These are phyloP conservation scores for Saprolegnia diclina DNA, from an alignment of 352 stramenopile species.

Conservation along the genomic window DNA sequence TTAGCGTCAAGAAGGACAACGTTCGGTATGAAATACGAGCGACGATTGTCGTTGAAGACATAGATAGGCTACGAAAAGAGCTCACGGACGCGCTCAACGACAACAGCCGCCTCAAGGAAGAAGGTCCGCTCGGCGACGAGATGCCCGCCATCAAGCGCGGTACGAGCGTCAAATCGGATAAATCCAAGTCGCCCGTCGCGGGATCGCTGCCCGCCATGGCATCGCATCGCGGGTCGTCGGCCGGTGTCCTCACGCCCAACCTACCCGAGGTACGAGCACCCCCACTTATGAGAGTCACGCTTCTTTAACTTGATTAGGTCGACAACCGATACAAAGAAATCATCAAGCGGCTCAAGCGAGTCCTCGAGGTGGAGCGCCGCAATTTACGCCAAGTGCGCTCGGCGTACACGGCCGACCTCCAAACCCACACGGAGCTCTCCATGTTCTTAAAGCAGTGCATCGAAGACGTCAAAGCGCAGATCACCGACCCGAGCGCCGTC, in stretches of 20 bases:
- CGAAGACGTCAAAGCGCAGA: slow-evolving; percentile 70
- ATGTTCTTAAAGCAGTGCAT: slow-evolving; percentile 73
- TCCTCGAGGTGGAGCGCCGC: slow-evolving; percentile 80
- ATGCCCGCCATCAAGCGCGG: slow-evolving; percentile 1
- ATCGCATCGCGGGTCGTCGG: slow-evolving; percentile 31
- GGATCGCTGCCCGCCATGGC: background rate
- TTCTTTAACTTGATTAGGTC: too few species aligned
- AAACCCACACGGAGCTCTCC: slow-evolving; percentile 77
- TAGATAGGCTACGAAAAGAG: slow-evolving; percentile 24
- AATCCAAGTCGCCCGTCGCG: background rate
- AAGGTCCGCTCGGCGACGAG: background rate
- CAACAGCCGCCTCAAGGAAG: slow-evolving; percentile 2
- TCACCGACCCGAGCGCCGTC: slow-evolving; percentile 29
- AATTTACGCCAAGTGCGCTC: slow-evolving; percentile 76
- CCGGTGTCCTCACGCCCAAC: slow-evolving; percentile 18
- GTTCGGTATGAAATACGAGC: slow-evolving; percentile 49
- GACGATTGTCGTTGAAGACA: background rate
- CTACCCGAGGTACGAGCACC: background rate
- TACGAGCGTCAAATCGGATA: slow-evolving; percentile 12
- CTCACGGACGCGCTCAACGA: slow-evolving; percentile 24
- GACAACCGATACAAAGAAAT: slow-evolving; percentile 90
- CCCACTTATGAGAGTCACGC: too few species aligned
- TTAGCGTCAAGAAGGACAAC: slow-evolving; percentile 90
- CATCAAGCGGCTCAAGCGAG: slow-evolving; percentile 85
- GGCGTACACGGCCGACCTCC: slow-evolving; percentile 61